Percentiles rank a stretch among this genome's conserved stretches.
Evolutionary conservation across 2,329 filamentous ascomycete genomes (phyloP).

Genomic region (Stromatinia cepivora): DNA sequence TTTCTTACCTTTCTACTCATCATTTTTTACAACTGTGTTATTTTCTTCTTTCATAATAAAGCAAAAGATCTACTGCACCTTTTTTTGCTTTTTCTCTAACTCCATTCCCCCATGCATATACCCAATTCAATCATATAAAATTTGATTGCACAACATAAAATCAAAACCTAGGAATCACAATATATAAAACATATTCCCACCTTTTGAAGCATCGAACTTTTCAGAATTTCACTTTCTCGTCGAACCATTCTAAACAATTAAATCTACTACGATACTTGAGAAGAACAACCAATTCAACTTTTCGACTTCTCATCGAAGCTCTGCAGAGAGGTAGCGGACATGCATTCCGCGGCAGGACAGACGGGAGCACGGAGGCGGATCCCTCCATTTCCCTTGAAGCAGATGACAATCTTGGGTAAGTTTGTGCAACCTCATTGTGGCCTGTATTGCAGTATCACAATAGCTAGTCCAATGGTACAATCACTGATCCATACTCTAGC

Average conservation of each 20-base stretch:
- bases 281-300: background rate
- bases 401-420: constrained; percentile 57
- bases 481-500: constrained; percentile 51
- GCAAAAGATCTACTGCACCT: constrained; percentile 13
- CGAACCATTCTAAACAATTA: background rate
- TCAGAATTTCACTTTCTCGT: constrained; percentile 8
- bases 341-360: constrained; percentile 33
- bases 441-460: constrained; percentile 10
- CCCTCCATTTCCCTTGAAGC: constrained; percentile 46
- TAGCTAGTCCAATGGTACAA: background rate
- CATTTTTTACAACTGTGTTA: constrained; percentile 1
- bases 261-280: background rate
- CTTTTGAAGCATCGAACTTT: background rate
- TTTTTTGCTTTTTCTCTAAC: constrained; percentile 18
- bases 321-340: constrained; percentile 24
- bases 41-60: constrained; percentile 17
- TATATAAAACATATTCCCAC: constrained; percentile 15
- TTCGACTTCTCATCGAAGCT: constrained; percentile 22
- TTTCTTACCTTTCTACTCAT: constrained; percentile 17
- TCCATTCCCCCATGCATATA: constrained; percentile 13
- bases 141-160: constrained; percentile 23
- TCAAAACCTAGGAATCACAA: background rate
- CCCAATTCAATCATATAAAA: constrained; percentile 21
- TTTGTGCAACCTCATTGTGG: constrained; percentile 24
- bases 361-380: constrained; percentile 40